A percentile compares a stretch with the other conserved stretches of the same genome.
These are phyloP conservation scores for Aspergillus panamensis DNA, from an alignment of 495 filamentous ascomycete species.

Conservation along the genomic window DNA sequence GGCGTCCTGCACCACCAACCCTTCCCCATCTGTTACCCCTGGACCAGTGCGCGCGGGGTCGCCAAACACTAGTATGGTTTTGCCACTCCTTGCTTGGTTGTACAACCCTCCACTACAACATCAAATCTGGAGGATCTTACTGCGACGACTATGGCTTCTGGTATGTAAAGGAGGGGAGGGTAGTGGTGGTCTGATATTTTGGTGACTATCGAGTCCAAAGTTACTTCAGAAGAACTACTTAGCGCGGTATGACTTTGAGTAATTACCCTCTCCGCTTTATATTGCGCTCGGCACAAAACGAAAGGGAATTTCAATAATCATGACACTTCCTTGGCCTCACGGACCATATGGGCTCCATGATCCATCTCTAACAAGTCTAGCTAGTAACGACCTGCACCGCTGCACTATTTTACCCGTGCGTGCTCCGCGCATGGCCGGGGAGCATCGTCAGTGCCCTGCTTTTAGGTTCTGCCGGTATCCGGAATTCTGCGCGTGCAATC, in stretches of 20 bases:
- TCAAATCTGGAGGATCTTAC: no score
- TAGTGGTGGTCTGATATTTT: no score
- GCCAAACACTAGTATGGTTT: slow-evolving; percentile 3
- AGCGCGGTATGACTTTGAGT: no score
- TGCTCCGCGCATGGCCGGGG: not conserved
- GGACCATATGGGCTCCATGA: not conserved
- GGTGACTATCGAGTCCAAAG: no score
- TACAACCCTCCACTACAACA: no score
- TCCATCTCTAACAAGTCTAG: not conserved
- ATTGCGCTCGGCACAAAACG: not conserved
- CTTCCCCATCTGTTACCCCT: slow-evolving; percentile 15
- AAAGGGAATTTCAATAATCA: no score
- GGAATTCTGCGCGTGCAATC: not conserved
- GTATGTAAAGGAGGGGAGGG: no score
- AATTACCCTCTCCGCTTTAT: not conserved
- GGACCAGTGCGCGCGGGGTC: slow-evolving; percentile 13
- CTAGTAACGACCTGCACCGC: no score
- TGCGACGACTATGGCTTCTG: no score
- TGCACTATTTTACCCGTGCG: not conserved
- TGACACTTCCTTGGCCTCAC: not conserved
- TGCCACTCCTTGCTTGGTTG: slow-evolving; percentile 3
- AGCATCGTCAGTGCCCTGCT: not conserved
- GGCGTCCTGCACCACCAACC: not conserved
- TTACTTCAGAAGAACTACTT: no score
- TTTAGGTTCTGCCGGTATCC: not conserved